phyloP scores from a whole-genome alignment of 306 rosid genomes.

The Pueraria montana region DNA sequence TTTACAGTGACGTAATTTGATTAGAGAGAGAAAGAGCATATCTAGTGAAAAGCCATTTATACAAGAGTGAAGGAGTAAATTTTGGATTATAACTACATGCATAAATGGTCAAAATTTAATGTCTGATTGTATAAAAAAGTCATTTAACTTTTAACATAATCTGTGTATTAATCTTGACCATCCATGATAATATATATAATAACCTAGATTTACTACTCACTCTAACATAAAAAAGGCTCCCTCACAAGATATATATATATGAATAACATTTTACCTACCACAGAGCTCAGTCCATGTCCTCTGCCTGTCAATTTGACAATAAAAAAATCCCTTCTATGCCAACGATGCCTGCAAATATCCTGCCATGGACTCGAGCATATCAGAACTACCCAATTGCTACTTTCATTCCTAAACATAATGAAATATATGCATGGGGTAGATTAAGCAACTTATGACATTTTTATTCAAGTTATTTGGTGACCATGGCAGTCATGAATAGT shows the following conservation, averaged over 20 bases:
- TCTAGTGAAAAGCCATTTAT: no score
- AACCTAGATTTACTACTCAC: no score
- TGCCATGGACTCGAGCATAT: constrained; percentile 3
- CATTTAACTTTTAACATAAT: no score
- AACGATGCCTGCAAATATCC: constrained; percentile 21
- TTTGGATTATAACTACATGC: no score
- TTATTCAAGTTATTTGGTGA: constrained; percentile 15
- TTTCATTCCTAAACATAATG: background rate
- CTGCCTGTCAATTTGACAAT: constrained; percentile 15
- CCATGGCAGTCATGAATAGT: background rate
- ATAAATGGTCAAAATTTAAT: no score
- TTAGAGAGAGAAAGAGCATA: no score
- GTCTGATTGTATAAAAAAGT: no score
- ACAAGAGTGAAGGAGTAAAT: no score
- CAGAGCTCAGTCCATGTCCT: constrained; percentile 20
- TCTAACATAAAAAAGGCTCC: no score
- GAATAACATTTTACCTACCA: background rate
- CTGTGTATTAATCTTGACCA: no score
- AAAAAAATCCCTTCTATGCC: constrained; percentile 9
- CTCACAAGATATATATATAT: background rate
- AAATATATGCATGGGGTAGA: background rate
- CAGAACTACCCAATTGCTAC: constrained; percentile 18
- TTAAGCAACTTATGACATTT: background rate
- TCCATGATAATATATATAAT: no score
- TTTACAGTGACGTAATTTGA: no score